phyloP scores from a whole-genome alignment of 441 rosid species.

The Mallotus repandus region DNA sequence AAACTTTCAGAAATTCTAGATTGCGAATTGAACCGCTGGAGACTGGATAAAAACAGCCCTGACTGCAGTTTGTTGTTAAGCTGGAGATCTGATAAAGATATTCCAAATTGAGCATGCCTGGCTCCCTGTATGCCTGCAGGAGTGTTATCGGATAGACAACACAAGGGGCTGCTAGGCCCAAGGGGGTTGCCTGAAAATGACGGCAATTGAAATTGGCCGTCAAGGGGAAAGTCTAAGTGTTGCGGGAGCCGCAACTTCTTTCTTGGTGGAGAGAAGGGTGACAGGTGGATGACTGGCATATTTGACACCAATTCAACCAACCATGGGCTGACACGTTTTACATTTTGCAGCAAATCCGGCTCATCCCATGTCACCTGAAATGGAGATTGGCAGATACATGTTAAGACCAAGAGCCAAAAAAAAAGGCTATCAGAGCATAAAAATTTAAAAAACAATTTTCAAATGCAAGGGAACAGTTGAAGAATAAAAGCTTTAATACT shows the following conservation, averaged over 20 bases:
- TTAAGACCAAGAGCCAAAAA: background rate
- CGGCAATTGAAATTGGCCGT: conserved; percentile 60
- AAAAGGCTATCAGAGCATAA: background rate
- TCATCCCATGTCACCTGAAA: conserved; percentile 98
- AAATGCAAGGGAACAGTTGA: background rate
- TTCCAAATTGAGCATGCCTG: conserved; percentile 96
- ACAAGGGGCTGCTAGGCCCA: conserved; percentile 59
- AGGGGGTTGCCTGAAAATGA: conserved; percentile 65
- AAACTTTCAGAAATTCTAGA: conserved; percentile 43
- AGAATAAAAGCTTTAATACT: background rate
- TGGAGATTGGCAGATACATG: background rate
- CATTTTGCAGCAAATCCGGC: conserved; percentile 87
- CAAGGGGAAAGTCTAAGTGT: conserved; percentile 55
- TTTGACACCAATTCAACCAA: conserved; percentile 76
- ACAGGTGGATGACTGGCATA: conserved; percentile 58
- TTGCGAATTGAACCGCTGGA: conserved; percentile 43
- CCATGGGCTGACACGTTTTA: conserved; percentile 94
- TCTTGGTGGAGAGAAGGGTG: conserved; percentile 74
- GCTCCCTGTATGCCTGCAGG: conserved; percentile 99
- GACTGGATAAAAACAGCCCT: conserved; percentile 56
- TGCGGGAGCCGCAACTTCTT: conserved; percentile 77
- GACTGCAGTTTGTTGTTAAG: conserved; percentile 63
- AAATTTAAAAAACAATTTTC: background rate
- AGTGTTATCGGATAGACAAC: conserved; percentile 62
- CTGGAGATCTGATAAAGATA: conserved; percentile 64